These are phyloP conservation scores for Talaromyces sp. DNA, from an alignment of 2,329 filamentous ascomycete species.

Conservation along the genomic window DNA sequence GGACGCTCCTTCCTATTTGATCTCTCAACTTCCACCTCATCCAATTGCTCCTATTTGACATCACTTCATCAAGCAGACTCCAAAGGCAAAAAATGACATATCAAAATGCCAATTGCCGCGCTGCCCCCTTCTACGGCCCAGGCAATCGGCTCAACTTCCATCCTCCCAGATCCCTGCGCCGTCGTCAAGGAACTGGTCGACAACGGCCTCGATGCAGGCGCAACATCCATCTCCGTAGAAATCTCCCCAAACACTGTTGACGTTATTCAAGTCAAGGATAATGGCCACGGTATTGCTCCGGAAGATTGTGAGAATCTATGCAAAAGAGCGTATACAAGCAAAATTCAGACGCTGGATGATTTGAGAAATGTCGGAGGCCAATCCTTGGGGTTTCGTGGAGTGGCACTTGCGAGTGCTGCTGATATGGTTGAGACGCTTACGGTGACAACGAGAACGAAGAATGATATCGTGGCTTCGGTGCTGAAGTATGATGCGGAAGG, in stretches of 20 bases:
- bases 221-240: slow-evolving; percentile 58
- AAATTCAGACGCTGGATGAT: slow-evolving; percentile 59
- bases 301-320: slow-evolving; percentile 58
- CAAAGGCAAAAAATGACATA: background rate
- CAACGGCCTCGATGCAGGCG: slow-evolving; percentile 64
- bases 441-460: slow-evolving; percentile 58
- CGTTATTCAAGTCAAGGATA: slow-evolving; percentile 63
- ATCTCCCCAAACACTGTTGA: slow-evolving; percentile 60
- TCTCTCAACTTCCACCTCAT: background rate
- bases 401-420: slow-evolving; percentile 62
- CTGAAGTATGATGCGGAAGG: slow-evolving; percentile 55
- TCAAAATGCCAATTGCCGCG: slow-evolving; percentile 47
- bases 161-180: slow-evolving; percentile 56
- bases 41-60: background rate
- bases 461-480: slow-evolving; percentile 54
- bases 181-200: slow-evolving; percentile 66
- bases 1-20: slow-evolving; percentile 14
- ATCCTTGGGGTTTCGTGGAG: slow-evolving; percentile 63
- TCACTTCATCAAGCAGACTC: background rate
- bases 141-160: slow-evolving; percentile 58
- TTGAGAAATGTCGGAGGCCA: slow-evolving; percentile 55
- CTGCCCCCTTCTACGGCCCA: slow-evolving; percentile 46
- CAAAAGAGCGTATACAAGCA: slow-evolving; percentile 62
- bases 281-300: slow-evolving; percentile 60
- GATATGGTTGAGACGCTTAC: slow-evolving; percentile 56